Evolutionary conservation across 2,329 filamentous ascomycete species (phyloP).

Genomic region (Cladosporium sp.): DNA sequence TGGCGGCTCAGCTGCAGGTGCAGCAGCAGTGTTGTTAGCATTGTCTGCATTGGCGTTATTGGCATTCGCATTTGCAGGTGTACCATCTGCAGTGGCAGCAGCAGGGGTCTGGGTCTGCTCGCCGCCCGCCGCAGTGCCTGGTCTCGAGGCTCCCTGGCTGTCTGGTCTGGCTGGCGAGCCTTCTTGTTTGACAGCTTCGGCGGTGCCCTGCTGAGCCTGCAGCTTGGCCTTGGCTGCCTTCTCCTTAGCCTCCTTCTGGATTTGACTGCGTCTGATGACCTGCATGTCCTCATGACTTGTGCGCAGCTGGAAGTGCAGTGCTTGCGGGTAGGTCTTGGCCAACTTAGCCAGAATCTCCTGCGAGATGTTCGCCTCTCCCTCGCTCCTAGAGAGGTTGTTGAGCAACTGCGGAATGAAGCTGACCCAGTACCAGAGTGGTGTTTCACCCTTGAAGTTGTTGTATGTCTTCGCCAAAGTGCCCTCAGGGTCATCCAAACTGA

Average conservation of each 20-base stretch:
- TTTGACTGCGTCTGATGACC: constrained; percentile 80
- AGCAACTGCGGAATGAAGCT: constrained; percentile 97
- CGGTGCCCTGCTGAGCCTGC: constrained; percentile 38
- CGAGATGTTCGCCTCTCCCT: constrained; percentile 76
- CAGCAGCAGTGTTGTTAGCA: neutral
- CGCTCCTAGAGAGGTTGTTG: constrained; percentile 75
- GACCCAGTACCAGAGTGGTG: constrained; percentile 99
- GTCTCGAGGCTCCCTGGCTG: constrained; percentile 25
- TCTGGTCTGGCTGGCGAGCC: constrained; percentile 30
- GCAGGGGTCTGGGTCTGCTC: constrained; percentile 21
- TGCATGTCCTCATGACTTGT: constrained; percentile 94
- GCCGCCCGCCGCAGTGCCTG: constrained; percentile 43
- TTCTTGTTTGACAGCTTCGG: constrained; percentile 36
- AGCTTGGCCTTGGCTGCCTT: constrained; percentile 59
- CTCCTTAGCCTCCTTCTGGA: constrained; percentile 51
- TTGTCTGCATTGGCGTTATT: neutral
- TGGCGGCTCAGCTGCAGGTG: constrained; percentile 34
- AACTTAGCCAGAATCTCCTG: constrained; percentile 86
- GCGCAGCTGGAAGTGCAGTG: constrained; percentile 89
- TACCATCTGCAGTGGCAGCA: constrained; percentile 22
- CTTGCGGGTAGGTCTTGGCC: constrained; percentile 89
- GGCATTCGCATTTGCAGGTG: constrained; percentile 12
- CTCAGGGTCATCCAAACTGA: constrained; percentile 87
- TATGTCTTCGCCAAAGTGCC: constrained; percentile 81
- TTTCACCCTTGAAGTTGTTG: constrained; percentile 95